These are phyloP conservation scores for Calocybe indica DNA, from an alignment of 768 basidiomycete genomes.

Conservation along the genomic window DNA sequence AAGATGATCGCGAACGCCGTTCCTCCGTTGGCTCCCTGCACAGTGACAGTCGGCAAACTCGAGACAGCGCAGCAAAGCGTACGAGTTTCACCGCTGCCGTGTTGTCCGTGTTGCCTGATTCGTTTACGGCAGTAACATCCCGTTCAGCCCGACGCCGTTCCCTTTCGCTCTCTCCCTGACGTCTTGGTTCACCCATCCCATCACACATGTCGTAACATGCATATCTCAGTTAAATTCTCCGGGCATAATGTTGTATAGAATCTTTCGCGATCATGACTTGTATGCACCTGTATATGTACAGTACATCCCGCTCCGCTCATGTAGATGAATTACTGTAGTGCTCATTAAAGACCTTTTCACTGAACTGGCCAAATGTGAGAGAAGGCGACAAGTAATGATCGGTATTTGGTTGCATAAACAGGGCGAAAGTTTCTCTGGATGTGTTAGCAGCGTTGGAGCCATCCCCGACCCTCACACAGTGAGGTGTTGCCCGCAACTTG, in stretches of 20 bases:
- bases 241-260: no score
- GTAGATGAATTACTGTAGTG: conserved; percentile 33
- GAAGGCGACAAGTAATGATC: conserved; percentile 62
- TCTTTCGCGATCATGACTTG: no score
- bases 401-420: conserved; percentile 88
- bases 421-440: conserved; percentile 81
- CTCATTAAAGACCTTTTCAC: conserved; percentile 69
- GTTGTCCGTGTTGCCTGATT: conserved; percentile 55
- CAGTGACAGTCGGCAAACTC: conserved; percentile 29
- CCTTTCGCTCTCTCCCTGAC: conserved; percentile 15
- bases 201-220: conserved; percentile 6
- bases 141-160: conserved; percentile 35
- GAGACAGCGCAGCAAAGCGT: conserved; percentile 41
- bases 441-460: conserved; percentile 40
- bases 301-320: not conserved
- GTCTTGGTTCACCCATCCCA: conserved; percentile 1
- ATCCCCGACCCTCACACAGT: conserved; percentile 79
- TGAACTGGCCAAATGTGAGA: conserved; percentile 88
- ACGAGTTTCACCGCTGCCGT: conserved; percentile 59
- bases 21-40: conserved; percentile 50
- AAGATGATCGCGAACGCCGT: conserved; percentile 53
- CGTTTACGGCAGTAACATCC: conserved; percentile 36
- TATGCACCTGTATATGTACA: no score
- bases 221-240: conserved; percentile 7
- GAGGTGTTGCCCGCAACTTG: conserved; percentile 85